Evolutionary conservation across 2,329 filamentous ascomycete genomes (phyloP), one percentile per base, ranked within the genome.

Genomic region (Metarhizium brunneum): DNA sequence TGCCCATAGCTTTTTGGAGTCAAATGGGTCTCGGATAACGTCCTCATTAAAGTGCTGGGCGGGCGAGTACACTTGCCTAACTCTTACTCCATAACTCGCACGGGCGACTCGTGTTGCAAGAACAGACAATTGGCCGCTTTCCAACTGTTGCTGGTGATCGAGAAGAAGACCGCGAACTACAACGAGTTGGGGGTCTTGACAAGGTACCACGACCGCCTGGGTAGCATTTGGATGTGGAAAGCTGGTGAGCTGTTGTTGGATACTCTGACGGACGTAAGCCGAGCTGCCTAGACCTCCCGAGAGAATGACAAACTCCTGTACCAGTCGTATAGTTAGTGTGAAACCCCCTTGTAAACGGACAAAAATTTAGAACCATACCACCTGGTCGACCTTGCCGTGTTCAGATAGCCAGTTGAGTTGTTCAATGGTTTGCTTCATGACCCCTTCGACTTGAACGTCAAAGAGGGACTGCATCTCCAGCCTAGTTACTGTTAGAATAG

Each of bases 151-250:
- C n/a, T 80, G 67, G 11, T 77, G 71, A 51, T 82, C 77, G 2
- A 74, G 67, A 1, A 82, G 73, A 2, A 81, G 65, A 0, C 79
- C 79, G 57, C 78, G 78, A 47, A 78, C 77, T 1, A 82, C 78
- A 5, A 79, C 77, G 0, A 82, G 74, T 54, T 81, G 77, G 0
- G 79, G 78, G 49, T 82, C 79, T 8, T 75, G 73, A 2, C 72
- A 74, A 8, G 73, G 73, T 3, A 77, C 58, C 16, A 77, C 72
- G 38, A 68, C 64, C 32, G 73, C 63, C 8, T 67, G 61, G 10
- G 59, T 58, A 4, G 72, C 69, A 53, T 68, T 73, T 3, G 67
- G 66, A 50, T 76, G 72, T 2, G 63, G 62, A 7, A 65, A 63
- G 4, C 53, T 63, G 30, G 57, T 55, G 47, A 76, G 67, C 2